Evolutionary conservation across 495 filamentous ascomycete genomes (phyloP), one percentile per base, ranked within the genome.

Genomic region (Talaromyces thailandensis): DNA sequence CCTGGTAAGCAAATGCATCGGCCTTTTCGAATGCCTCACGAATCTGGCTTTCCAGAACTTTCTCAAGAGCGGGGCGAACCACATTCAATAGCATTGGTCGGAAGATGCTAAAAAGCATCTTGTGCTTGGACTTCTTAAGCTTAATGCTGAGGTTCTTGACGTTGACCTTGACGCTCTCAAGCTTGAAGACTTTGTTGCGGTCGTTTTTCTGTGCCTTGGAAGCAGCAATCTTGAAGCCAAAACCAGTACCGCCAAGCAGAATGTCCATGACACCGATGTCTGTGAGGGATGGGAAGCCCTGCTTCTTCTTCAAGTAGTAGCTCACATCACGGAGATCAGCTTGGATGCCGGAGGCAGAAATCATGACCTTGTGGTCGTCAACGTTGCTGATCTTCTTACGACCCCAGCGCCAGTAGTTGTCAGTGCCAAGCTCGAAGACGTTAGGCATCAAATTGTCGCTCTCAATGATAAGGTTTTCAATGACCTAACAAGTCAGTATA

Each of bases 381-480:
- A 85, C 91, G 83, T 82, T 96, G 71, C 83, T 81, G 56, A 88
- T 79, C 63, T 81, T 82, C 87, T 94, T 96, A 67, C 94, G 91
- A 24, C 94, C 95, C 84, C 89, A 97, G 64, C 90, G 87, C 84
- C 92, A 92, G 79, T 96, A 96, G 77, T 97, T 96, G 76, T 98
- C 93, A 70, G 84, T 90, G 53, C 86, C 85, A 67, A 98, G 84
- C 69, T 98, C 95, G 26, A 97, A 75, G 2, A 96, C 86, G 72
- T 98, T 98, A 43, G 94, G 94, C 82, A 94, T 91, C 66, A 98
- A 83, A 75, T 98, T 98, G 76, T 98, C 94, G 63, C 91, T 91
- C 77, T 98, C 94, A 65, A 98, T 83, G 48, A 96, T 86, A 26
- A 98, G 79, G 71, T 98, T 98, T 78, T 98, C 94, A 45, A 98